Evolutionary conservation across 768 basidiomycete genomes (phyloP).

Genomic region (Russula lepida): DNA sequence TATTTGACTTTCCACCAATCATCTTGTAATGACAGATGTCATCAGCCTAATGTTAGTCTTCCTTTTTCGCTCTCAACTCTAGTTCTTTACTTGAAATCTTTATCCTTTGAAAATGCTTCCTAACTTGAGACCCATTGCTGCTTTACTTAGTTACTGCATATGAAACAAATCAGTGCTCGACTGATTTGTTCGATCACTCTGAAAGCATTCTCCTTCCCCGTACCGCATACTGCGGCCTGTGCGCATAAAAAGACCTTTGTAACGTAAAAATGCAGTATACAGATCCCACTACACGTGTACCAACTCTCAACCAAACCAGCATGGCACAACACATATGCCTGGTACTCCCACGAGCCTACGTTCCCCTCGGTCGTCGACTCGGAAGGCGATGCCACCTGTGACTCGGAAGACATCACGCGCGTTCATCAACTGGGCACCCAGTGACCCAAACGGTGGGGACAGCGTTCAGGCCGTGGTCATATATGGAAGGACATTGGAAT

Average conservation of each 20-base stretch:
- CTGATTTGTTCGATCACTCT: not conserved
- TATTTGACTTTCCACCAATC: not conserved
- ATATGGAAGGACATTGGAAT: not conserved
- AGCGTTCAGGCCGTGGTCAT: slow-evolving; percentile 6
- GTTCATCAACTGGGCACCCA: not conserved
- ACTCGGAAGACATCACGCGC: not conserved
- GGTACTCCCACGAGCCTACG: not conserved
- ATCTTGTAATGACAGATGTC: slow-evolving; percentile 11
- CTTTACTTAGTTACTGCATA: not conserved
- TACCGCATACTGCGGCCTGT: not conserved
- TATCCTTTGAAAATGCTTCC: no score
- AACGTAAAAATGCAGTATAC: not conserved
- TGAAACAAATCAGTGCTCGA: not conserved
- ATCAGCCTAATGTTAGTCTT: not conserved
- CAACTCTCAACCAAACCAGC: not conserved
- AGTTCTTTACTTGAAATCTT: not conserved
- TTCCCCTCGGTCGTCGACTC: not conserved
- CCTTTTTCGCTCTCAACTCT: not conserved
- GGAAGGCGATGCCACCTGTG: not conserved
- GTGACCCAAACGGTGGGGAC: no score
- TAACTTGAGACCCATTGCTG: no score
- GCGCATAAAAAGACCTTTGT: not conserved
- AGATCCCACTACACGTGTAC: not conserved
- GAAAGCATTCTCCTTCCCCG: not conserved
- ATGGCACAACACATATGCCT: not conserved